Evolutionary conservation across 2,329 filamentous ascomycete genomes (phyloP).

Genomic region (Corynespora cassiicola): DNA sequence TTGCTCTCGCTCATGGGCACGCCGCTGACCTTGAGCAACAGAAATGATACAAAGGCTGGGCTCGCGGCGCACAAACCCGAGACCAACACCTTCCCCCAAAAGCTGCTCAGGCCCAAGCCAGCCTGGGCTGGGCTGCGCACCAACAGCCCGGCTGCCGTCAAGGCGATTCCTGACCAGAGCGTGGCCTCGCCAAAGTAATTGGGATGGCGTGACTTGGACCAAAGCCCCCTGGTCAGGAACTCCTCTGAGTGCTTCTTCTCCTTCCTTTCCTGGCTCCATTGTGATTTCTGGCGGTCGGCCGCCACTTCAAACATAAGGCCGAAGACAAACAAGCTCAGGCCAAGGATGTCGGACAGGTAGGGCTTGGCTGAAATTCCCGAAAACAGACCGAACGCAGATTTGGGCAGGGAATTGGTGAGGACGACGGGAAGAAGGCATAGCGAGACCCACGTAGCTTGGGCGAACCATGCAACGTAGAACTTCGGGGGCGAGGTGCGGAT

Average conservation of each 20-base stretch:
- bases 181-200: conserved; percentile 77
- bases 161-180: conserved; percentile 72
- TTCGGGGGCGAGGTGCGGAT: conserved; percentile 60
- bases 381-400: conserved; percentile 52
- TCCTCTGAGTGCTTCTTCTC: conserved; percentile 71
- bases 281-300: conserved; percentile 69
- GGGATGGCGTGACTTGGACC: conserved; percentile 67
- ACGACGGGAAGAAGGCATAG: conserved; percentile 71
- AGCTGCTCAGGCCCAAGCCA: conserved; percentile 61
- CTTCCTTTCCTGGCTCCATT: conserved; percentile 67
- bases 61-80: conserved; percentile 62
- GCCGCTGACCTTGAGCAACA: conserved; percentile 69
- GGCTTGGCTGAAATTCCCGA: conserved; percentile 43
- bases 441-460: conserved; percentile 72
- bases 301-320: conserved; percentile 67
- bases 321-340: conserved; percentile 63
- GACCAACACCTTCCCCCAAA: conserved; percentile 52
- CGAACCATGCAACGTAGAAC: conserved; percentile 63
- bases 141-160: conserved; percentile 64
- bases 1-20: conserved; percentile 72
- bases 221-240: conserved; percentile 69
- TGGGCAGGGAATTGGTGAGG: conserved; percentile 67
- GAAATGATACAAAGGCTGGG: conserved; percentile 69
- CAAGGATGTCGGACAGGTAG: conserved; percentile 61
- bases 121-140: conserved; percentile 60